Percentiles rank a stretch among this genome's conserved stretches.
Evolutionary conservation across 495 filamentous ascomycete species (phyloP).

Genomic region (Aspergillus homomorphus): DNA sequence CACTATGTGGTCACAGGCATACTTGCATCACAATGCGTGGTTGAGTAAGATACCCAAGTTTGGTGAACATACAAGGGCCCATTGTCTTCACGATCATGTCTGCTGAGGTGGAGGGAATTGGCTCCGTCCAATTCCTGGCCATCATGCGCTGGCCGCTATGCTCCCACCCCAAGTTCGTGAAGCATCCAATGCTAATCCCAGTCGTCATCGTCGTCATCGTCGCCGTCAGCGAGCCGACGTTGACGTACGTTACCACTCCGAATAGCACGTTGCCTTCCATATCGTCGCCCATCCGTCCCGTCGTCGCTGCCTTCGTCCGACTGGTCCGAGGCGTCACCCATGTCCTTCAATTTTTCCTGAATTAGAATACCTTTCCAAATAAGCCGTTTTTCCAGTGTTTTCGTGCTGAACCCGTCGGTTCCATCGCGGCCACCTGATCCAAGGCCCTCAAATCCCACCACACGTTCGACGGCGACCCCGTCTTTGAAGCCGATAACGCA

Average conservation of each 20-base stretch:
- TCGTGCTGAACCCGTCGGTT: slow-evolving; percentile 58
- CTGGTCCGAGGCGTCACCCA: slow-evolving; percentile 34
- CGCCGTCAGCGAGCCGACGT: slow-evolving; percentile 40
- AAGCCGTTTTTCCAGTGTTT: slow-evolving; percentile 62
- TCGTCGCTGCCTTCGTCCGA: slow-evolving; percentile 35
- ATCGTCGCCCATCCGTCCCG: slow-evolving; percentile 16
- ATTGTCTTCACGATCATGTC: neutral
- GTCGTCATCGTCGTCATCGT: slow-evolving; percentile 61
- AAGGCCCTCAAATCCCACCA: slow-evolving; percentile 74
- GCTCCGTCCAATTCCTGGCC: neutral
- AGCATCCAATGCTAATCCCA: slow-evolving; percentile 56
- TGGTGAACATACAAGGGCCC: neutral
- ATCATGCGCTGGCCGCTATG: neutral
- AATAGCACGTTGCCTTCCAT: slow-evolving; percentile 51
- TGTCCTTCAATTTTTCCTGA: slow-evolving; percentile 48
- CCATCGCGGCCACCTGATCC: slow-evolving; percentile 53
- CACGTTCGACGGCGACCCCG: slow-evolving; percentile 62
- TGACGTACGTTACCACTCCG: slow-evolving; percentile 30
- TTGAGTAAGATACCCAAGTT: neutral
- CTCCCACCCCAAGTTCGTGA: neutral
- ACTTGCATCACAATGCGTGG: neutral
- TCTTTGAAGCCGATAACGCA: slow-evolving; percentile 74
- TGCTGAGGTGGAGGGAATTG: neutral
- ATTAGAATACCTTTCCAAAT: slow-evolving; percentile 56
- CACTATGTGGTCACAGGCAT: neutral